Conservation (phyloP, 441 rosid genomes). For the Viola pubescens region DNA sequence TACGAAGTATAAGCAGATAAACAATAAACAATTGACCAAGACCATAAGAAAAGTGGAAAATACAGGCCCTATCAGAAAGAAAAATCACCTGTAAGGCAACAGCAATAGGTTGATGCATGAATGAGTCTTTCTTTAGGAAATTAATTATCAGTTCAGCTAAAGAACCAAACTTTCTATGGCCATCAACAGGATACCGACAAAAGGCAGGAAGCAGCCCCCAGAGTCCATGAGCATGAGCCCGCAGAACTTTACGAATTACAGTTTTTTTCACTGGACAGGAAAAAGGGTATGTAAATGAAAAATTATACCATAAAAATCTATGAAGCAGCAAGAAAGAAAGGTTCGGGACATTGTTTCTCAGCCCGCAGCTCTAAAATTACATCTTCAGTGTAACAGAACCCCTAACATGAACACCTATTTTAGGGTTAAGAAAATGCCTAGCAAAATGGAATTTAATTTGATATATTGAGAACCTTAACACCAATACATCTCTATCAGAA, state of each 20-base stretch:
- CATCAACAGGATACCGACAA: conserved; percentile 69
- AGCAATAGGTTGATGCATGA: conserved; percentile 63
- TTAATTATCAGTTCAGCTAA: conserved; percentile 54
- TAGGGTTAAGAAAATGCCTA: no score
- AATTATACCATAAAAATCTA: neutral
- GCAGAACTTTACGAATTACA: conserved; percentile 48
- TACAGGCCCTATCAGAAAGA: neutral
- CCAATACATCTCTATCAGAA: neutral
- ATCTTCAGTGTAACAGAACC: no score
- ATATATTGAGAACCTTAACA: no score
- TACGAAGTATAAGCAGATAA: conserved; percentile 1
- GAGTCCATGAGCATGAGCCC: conserved; percentile 58
- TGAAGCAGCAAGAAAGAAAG: neutral
- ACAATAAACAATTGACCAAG: conserved; percentile 3
- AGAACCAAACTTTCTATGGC: conserved; percentile 37
- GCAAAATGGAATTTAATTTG: no score
- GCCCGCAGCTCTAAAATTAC: no score
- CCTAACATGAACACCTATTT: no score
- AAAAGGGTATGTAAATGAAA: conserved; percentile 10
- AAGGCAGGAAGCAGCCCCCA: conserved; percentile 76
- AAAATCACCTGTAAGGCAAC: conserved; percentile 61
- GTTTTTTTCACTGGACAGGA: conserved; percentile 54
- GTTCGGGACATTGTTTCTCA: neutral
- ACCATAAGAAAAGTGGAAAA: neutral
- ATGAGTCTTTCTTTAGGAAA: conserved; percentile 49